These are phyloP conservation scores for Stachybotrys echinatus DNA, from an alignment of 2,329 filamentous ascomycete species.

Conservation along the genomic window DNA sequence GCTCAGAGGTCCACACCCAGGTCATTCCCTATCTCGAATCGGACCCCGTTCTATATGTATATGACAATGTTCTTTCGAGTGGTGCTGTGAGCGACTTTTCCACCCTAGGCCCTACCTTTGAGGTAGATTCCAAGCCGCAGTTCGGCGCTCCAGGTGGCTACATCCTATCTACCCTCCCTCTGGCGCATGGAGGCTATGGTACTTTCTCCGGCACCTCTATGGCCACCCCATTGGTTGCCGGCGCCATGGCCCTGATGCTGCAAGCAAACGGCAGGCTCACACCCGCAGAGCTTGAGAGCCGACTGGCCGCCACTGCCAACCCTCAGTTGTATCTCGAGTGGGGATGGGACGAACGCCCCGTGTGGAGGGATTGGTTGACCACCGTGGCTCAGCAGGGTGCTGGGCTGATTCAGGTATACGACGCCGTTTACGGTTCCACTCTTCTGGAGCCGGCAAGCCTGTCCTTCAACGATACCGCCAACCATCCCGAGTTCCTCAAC, in stretches of 20 bases:
- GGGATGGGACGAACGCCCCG: constrained; percentile 3
- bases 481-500: constrained; percentile 36
- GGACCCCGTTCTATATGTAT: neutral
- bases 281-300: constrained; percentile 34
- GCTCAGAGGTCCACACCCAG: constrained; percentile 23
- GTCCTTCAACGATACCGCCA: constrained; percentile 51
- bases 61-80: neutral
- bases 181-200: constrained; percentile 7
- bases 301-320: constrained; percentile 37
- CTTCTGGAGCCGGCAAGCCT: constrained; percentile 44
- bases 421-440: constrained; percentile 44
- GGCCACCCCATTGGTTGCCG: constrained; percentile 9
- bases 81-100: constrained; percentile 6
- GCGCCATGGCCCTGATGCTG: constrained; percentile 15
- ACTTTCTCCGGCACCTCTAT: constrained; percentile 11
- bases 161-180: constrained; percentile 11
- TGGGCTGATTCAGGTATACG: constrained; percentile 34
- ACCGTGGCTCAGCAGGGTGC: constrained; percentile 45
- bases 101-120: constrained; percentile 10
- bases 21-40: neutral
- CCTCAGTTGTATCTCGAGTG: constrained; percentile 33
- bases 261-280: constrained; percentile 37
- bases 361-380: constrained; percentile 23
- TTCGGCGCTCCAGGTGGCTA: constrained; percentile 12
- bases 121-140: constrained; percentile 11